Evolutionary conservation across 2,329 filamentous ascomycete genomes (phyloP).

Genomic region (Diaporthe aspalathi): DNA sequence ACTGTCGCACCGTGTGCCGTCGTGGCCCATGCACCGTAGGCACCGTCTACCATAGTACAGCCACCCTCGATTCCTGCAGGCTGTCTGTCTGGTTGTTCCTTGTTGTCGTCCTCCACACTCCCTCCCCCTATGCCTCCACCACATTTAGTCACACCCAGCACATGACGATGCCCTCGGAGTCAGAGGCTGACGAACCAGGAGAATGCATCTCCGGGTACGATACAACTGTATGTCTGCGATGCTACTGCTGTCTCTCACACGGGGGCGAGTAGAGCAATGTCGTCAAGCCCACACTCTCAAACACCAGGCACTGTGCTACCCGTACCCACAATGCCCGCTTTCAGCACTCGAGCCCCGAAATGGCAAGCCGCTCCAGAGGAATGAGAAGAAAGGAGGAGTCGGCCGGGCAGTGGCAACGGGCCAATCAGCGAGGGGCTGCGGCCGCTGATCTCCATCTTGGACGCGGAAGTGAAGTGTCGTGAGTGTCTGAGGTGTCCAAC

Average conservation of each 20-base stretch:
- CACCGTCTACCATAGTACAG: conserved; percentile 8
- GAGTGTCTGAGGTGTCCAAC: conserved; percentile 24
- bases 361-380: conserved; percentile 26
- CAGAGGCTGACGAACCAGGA: background rate
- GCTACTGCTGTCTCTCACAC: background rate
- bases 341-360: conserved; percentile 25
- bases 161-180: background rate
- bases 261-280: no score
- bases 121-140: background rate
- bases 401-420: conserved; percentile 15
- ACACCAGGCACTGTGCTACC: background rate
- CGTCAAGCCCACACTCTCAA: background rate
- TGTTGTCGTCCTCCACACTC: background rate
- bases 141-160: background rate
- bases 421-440: conserved; percentile 15
- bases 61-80: conserved; percentile 18
- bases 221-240: background rate
- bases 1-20: conserved; percentile 21
- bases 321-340: conserved; percentile 22
- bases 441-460: conserved; percentile 33
- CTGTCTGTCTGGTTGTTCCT: background rate
- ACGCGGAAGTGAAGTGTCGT: conserved; percentile 31
- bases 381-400: conserved; percentile 28
- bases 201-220: background rate
- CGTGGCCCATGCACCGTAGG: background rate